Evolutionary conservation across 78 protist species (phyloP), one percentile per base, ranked within the genome.

Genomic region (Anaeramoeba flamelloides): DNA sequence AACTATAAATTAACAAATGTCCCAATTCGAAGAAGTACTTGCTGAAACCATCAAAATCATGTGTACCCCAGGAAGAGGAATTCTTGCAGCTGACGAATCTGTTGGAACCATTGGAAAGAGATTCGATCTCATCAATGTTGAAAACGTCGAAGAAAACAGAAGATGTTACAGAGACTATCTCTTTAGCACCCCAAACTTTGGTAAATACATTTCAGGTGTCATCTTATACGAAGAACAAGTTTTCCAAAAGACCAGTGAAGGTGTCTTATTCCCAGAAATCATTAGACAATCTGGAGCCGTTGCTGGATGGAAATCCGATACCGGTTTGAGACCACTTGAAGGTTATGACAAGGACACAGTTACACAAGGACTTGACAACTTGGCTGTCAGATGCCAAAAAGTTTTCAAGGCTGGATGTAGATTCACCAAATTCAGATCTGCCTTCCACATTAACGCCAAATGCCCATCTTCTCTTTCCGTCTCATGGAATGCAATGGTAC

Each of bases 11-110:
- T n/a, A n/a, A n/a, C n/a, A n/a, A n/a, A n/a, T n/a, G n/a, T n/a
- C n/a, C n/a, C n/a, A n/a, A n/a, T n/a, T n/a, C n/a, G n/a, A n/a
- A n/a, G n/a, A n/a, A n/a, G n/a, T n/a, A n/a, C n/a, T n/a, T n/a
- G n/a, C n/a, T n/a, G n/a, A 34, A 75, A 8, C 81, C 36, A 32
- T 2, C 1, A 41, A 82, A 76, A 12, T 82, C n/a, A 30, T 1
- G 41, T 37, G 39, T 8, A 82, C 80, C 3, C 89, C 89, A 36
- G 97, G 97, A 81, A 85, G 87, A 82, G 97, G 97, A 32, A 81
- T 94, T 86, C 90, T 92, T 32, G 97, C 97, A 0, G 92, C 94
- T 36, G 97, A 94, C 84, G 97, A 94, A 87, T 41, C 83, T 79
- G 82, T 86, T 0, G 90, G 89, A 40, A 93, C 94, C 74, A 89